Evolutionary conservation across 352 stramenopile genomes (phyloP).

Genomic region (Globisporangium orthogonon): DNA sequence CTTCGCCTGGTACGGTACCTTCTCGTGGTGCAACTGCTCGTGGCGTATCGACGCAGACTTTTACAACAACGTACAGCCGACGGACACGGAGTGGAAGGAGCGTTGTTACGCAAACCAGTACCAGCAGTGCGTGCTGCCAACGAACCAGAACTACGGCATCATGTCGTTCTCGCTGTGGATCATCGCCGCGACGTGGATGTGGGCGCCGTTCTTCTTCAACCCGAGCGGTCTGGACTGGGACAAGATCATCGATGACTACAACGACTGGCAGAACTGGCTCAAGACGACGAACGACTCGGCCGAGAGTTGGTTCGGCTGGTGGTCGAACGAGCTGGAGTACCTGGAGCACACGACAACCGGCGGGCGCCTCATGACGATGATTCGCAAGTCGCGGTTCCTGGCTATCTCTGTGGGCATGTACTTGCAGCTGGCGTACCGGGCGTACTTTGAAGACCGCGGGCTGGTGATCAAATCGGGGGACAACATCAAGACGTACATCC

Average conservation of each 20-base stretch:
- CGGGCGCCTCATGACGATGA: constrained; percentile 55
- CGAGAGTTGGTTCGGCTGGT: constrained; percentile 87
- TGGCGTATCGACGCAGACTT: constrained; percentile 65
- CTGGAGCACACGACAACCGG: constrained; percentile 69
- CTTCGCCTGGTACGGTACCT: constrained; percentile 89
- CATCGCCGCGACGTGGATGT: constrained; percentile 88
- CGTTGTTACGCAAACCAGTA: constrained; percentile 81
- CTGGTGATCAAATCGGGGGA: constrained; percentile 48
- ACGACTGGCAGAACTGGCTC: constrained; percentile 94
- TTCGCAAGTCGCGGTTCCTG: constrained; percentile 81
- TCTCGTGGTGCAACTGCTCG: constrained; percentile 90
- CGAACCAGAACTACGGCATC: constrained; percentile 96
- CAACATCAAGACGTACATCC: constrained; percentile 51
- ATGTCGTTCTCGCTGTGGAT: constrained; percentile 97
- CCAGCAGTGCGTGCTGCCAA: constrained; percentile 89
- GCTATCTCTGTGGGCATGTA: constrained; percentile 69
- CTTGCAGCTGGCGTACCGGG: constrained; percentile 73
- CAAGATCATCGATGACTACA: constrained; percentile 93
- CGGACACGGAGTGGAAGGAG: constrained; percentile 66
- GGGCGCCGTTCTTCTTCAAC: constrained; percentile 92
- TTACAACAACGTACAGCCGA: constrained; percentile 72
- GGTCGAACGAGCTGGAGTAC: constrained; percentile 77
- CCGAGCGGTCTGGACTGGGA: constrained; percentile 97
- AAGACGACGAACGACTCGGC: constrained; percentile 79
- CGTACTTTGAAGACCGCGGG: constrained; percentile 63